phyloP scores from a whole-genome alignment of 805 yeast species.

The Barnettozyma sp. region DNA sequence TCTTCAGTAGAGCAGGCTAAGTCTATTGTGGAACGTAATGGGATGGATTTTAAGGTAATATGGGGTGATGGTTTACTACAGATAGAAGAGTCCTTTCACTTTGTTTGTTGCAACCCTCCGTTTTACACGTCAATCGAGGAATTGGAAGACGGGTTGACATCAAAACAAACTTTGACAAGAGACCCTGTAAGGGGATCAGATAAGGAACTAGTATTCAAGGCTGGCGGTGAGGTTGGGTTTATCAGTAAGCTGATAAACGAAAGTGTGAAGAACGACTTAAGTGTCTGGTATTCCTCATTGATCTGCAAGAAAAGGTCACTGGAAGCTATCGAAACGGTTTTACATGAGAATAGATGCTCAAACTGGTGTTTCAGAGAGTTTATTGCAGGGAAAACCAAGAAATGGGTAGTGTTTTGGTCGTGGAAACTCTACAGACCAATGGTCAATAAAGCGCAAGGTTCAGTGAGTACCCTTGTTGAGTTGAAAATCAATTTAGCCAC shows the following conservation, averaged over 20 bases:
- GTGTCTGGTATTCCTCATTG: constrained; percentile 36
- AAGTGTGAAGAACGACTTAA: constrained; percentile 19
- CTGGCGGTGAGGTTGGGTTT: constrained; percentile 42
- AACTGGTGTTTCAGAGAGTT: constrained; percentile 18
- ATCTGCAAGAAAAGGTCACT: constrained; percentile 26
- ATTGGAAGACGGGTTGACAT: constrained; percentile 17
- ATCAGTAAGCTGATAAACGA: constrained; percentile 30
- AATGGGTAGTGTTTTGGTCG: constrained; percentile 26
- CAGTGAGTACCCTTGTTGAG: constrained; percentile 12
- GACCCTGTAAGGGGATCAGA: constrained; percentile 27
- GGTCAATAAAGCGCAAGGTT: constrained; percentile 7
- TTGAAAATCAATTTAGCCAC: constrained; percentile 11
- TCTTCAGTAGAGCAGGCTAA: constrained; percentile 28
- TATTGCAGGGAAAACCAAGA: constrained; percentile 19
- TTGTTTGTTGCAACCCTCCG: constrained; percentile 49
- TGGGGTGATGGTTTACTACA: constrained; percentile 13
- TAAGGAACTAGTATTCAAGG: constrained; percentile 32
- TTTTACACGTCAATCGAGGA: constrained; percentile 36
- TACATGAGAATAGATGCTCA: neutral
- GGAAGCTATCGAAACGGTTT: constrained; percentile 5
- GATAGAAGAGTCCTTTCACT: constrained; percentile 13
- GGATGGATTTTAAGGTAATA: constrained; percentile 10
- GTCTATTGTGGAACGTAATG: constrained; percentile 26
- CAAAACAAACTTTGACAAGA: constrained; percentile 22
- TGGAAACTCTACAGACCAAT: constrained; percentile 11